phyloP scores from a whole-genome alignment of 495 filamentous ascomycete genomes.

The Achaetomiella virescens region DNA sequence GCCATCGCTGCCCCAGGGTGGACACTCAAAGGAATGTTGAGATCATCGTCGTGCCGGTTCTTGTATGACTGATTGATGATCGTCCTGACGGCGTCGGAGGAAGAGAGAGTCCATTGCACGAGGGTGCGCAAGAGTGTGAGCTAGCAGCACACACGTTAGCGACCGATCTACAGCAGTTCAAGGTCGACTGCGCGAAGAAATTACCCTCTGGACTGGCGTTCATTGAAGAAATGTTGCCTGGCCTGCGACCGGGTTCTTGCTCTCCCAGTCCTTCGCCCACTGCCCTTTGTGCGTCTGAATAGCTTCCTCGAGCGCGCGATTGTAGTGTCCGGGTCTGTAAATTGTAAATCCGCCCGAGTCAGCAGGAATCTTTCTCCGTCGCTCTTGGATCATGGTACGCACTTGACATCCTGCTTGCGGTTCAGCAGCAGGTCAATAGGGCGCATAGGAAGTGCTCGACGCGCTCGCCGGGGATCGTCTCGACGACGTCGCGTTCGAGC shows the following conservation, averaged over 20 bases:
- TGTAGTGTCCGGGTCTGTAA: conserved; percentile 73
- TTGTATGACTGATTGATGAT: conserved; percentile 89
- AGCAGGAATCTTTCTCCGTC: neutral
- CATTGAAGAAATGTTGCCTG: conserved; percentile 74
- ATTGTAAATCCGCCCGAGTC: conserved; percentile 1
- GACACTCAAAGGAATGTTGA: conserved; percentile 87
- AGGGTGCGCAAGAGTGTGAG: conserved; percentile 75
- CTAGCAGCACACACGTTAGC: conserved; percentile 37
- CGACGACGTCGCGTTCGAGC: conserved; percentile 77
- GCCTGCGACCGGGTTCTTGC: conserved; percentile 75
- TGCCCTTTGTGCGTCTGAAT: conserved; percentile 76
- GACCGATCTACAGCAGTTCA: neutral
- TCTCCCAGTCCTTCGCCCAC: conserved; percentile 85
- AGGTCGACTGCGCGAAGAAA: neutral
- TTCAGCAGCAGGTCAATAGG: conserved; percentile 80
- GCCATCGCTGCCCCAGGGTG: conserved; percentile 92
- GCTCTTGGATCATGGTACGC: conserved; percentile 35
- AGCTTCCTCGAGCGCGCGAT: conserved; percentile 89
- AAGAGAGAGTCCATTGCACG: conserved; percentile 82
- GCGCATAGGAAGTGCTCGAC: conserved; percentile 87
- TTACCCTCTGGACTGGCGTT: conserved; percentile 71
- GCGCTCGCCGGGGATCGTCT: conserved; percentile 69
- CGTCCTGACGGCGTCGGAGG: conserved; percentile 73
- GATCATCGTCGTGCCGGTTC: conserved; percentile 81
- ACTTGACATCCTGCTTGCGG: conserved; percentile 98